phyloP scores from a whole-genome alignment of 768 basidiomycete species.

The Suillus ampliporus region DNA sequence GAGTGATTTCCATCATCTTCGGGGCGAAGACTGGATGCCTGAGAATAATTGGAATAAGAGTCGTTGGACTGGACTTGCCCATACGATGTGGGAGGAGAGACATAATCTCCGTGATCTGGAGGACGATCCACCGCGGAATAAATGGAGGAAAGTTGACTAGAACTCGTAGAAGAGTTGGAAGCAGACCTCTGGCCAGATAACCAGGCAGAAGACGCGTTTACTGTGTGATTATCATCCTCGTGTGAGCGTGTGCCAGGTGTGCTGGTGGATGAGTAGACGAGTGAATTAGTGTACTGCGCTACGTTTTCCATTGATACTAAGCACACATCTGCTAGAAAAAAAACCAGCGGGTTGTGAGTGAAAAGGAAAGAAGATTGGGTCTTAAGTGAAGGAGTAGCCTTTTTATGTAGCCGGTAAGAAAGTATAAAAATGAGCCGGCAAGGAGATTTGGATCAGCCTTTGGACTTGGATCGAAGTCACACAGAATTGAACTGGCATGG shows the following conservation, averaged over 20 bases:
- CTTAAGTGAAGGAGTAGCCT: conserved; percentile 29
- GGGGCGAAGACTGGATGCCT: conserved; percentile 35
- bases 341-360: conserved; percentile 24
- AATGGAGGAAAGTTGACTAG: conserved; percentile 34
- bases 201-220: conserved; percentile 36
- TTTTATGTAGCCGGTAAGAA: conserved; percentile 32
- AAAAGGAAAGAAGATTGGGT: conserved; percentile 38
- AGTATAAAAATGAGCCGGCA: conserved; percentile 14
- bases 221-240: conserved; percentile 30
- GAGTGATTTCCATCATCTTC: conserved; percentile 33
- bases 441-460: conserved; percentile 14
- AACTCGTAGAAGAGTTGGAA: conserved; percentile 25
- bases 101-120: conserved; percentile 44
- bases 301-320: conserved; percentile 44
- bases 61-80: conserved; percentile 26
- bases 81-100: conserved; percentile 30
- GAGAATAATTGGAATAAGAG: conserved; percentile 34
- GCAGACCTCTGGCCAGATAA: conserved; percentile 23
- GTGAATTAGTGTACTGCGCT: conserved; percentile 36
- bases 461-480: conserved; percentile 11
- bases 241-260: conserved; percentile 28
- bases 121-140: conserved; percentile 48
- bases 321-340: conserved; percentile 37
- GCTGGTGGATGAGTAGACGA: conserved; percentile 39
- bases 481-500: background rate